Conservation (phyloP, 345 rosid genomes). For the Gossypium thurberi region DNA sequence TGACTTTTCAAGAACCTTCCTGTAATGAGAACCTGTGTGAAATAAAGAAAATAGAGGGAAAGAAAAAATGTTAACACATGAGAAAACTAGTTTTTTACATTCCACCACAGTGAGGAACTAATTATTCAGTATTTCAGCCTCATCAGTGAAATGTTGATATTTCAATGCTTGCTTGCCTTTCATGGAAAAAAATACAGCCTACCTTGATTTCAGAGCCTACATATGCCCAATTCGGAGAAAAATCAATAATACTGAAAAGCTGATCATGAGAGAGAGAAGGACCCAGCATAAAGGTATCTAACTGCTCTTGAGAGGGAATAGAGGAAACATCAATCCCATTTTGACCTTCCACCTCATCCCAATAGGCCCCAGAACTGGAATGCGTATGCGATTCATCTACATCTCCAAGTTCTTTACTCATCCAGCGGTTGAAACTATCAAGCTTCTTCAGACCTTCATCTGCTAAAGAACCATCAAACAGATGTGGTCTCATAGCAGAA, state of each 20-base stretch:
- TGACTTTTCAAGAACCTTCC: conserved; percentile 63
- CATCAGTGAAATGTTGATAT: not conserved
- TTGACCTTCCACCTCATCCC: conserved; percentile 63
- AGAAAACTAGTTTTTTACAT: not conserved
- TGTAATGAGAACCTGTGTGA: conserved; percentile 54
- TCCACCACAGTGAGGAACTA: not conserved
- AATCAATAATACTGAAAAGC: conserved; percentile 70
- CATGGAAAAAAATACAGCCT: conserved; percentile 10
- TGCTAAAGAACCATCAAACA: conserved; percentile 38
- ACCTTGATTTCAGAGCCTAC: conserved; percentile 63
- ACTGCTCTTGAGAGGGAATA: conserved; percentile 38
- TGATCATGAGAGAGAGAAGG: conserved; percentile 87
- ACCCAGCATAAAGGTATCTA: conserved; percentile 47
- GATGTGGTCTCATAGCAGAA: conserved; percentile 38
- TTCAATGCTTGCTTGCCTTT: not conserved
- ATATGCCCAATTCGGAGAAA: conserved; percentile 84
- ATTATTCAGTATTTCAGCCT: not conserved
- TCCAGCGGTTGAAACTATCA: conserved; percentile 93
- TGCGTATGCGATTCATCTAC: conserved; percentile 53
- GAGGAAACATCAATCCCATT: conserved; percentile 42
- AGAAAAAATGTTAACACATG: not conserved
- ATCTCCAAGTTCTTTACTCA: conserved; percentile 90
- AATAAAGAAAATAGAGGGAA: conserved; percentile 13
- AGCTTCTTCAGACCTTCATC: conserved; percentile 73
- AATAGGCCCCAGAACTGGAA: conserved; percentile 49